Base-by-base conservation (phyloP, 2,329 filamentous ascomycete genomes). In the Penicillium sp. region DNA sequence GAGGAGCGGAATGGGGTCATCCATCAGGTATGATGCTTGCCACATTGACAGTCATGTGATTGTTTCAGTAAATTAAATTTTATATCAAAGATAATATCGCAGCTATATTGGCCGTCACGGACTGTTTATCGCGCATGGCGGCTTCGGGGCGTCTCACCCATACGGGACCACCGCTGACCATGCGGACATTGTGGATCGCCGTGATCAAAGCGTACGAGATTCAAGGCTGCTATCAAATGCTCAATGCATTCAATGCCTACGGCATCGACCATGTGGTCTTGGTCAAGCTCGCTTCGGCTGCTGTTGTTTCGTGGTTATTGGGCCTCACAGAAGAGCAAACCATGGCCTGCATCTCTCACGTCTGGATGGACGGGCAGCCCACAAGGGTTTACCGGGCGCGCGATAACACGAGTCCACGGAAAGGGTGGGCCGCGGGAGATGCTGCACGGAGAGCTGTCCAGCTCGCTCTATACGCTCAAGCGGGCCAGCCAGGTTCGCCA, bases 171-270 rank as follows among this genome's bases (percentile, higher is more conserved):
- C 63, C 69, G 2, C 48, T 76, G 38, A 79, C 73, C 1, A 69
- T 78, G 50, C 58, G 66, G 4, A 70, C 67, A 2, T 50, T 79
- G 2, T 64, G 78, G 7, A 58, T 55, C 4, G 74, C 73, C 3
- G 37, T 75, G 41, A 75, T 78, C 60, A 79, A 79, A 59, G 72
- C 77, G 1, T 79, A 79, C 55, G 78, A 79, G 60, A 76, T 80
- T 56, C 78, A 80, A 55, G 78, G 78, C 17, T 67, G 63, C 53
- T 72, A 77, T 38, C 75, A 76, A 39, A 63, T 71, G 22, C 31
- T 55, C 1, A 78, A 79, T 39, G 62, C 75, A 5, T 79, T 79
- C 63, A 79, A 80, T 58, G 52, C 57, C 1, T 58, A 69, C n/a
- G 78, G 78, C 0, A 63, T 80, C 1, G 78, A 81, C 60, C 77